Conservation (phyloP, 805 yeast species). For the Wickerhamiella galacta region DNA sequence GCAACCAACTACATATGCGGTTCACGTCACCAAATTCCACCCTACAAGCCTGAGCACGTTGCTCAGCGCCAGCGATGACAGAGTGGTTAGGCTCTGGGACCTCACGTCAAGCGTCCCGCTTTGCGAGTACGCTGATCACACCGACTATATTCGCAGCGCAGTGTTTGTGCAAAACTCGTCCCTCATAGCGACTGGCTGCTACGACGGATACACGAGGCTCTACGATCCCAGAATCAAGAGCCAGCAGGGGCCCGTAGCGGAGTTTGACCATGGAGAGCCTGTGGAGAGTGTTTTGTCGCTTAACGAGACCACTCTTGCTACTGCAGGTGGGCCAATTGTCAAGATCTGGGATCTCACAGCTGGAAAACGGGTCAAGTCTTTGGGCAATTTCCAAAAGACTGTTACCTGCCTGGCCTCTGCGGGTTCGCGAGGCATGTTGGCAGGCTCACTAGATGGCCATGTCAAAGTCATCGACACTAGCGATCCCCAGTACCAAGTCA, state of each 20-base stretch:
- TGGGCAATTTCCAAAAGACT: conserved; percentile 82
- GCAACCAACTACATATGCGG: conserved; percentile 71
- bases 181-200: conserved; percentile 81
- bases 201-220: conserved; percentile 72
- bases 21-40: conserved; percentile 87
- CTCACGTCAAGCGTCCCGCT: conserved; percentile 69
- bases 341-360: conserved; percentile 87
- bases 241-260: conserved; percentile 35
- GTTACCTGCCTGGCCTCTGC: conserved; percentile 71
- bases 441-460: conserved; percentile 94
- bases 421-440: conserved; percentile 63
- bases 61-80: conserved; percentile 82
- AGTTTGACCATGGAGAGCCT: conserved; percentile 60
- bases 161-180: conserved; percentile 60
- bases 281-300: conserved; percentile 72
- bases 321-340: conserved; percentile 69
- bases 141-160: conserved; percentile 77
- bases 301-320: conserved; percentile 58
- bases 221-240: conserved; percentile 57
- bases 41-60: conserved; percentile 57
- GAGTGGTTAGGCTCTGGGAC: conserved; percentile 75
- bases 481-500: conserved; percentile 55
- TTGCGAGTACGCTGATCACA: conserved; percentile 45
- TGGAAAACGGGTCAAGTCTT: conserved; percentile 48
- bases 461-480: conserved; percentile 81